Evolutionary conservation across 345 rosid species (phyloP), one percentile per base, ranked within the genome.

Genomic region (Eucalyptus marginata): DNA sequence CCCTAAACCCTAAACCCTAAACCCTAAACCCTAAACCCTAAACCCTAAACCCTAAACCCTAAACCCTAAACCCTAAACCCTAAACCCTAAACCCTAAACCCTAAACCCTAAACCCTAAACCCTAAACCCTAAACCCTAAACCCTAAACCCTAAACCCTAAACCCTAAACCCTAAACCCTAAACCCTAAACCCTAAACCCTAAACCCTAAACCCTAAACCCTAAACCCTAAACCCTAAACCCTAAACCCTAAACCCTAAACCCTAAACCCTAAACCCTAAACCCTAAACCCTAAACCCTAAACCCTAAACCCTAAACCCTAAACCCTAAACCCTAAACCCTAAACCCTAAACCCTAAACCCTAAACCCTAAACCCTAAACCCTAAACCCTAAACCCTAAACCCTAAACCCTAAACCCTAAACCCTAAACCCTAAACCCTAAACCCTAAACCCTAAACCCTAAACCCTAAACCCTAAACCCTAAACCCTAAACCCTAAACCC

Each of bases 241-340:
- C 88, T 59, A 87, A 87, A 59, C 88, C 88, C 80, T 59, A 87
- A 87, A 56, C 88, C 88, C 88, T 87, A 59, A 87, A 87, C 88
- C 88, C 88, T 87, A 87, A 87, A 56, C 81, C 88, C 88, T 87
- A 43, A 87, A 87, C 76, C 88, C 80, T 87, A 59, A 87, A 87
- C 88, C 88, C 88, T 87, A 58, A 87, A 87, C 79, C 88, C 88
- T 56, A 87, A 87, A 56, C 88, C 88, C 76, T 87, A 59, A 56
- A 87, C 88, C 88, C 88, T 87, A 87, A 59, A 87, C 88, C 88
- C 88, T 87, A 87, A 87, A 87, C 88, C 88, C 87, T 87, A 87
- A 87, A 87, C 88, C 88, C 88, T 56, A 87, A 87, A 56, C 80
- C 88, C 88, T 56, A 87, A 87, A 87, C 88, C 88, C 88, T 87